Conservation (phyloP, 768 basidiomycete genomes). For the Crassisporium funariophilum region DNA sequence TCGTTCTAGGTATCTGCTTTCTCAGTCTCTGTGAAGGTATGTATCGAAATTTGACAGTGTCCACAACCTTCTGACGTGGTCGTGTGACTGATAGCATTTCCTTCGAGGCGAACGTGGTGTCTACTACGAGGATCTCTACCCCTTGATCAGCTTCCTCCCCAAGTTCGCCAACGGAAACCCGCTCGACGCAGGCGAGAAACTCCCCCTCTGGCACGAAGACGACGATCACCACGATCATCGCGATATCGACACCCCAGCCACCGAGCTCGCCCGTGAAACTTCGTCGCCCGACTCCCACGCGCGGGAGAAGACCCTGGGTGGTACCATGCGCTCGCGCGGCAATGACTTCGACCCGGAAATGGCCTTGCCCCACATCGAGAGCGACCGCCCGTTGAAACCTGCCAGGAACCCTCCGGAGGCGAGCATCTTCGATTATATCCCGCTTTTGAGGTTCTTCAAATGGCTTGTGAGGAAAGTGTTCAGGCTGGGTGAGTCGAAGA, state of each 20-base stretch:
- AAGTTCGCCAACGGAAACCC: slow-evolving; percentile 47
- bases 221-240: slow-evolving; percentile 28
- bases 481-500: slow-evolving; percentile 11
- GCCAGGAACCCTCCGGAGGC: slow-evolving; percentile 61
- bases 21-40: slow-evolving; percentile 66
- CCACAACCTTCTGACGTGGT: not conserved
- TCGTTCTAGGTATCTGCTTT: slow-evolving; percentile 60
- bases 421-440: slow-evolving; percentile 55
- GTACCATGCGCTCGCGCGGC: not conserved
- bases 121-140: slow-evolving; percentile 78
- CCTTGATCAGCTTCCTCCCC: slow-evolving; percentile 68
- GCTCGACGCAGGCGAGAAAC: slow-evolving; percentile 42
- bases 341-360: slow-evolving; percentile 37
- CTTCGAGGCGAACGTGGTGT: slow-evolving; percentile 70
- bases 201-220: slow-evolving; percentile 61
- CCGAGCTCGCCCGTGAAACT: slow-evolving; percentile 18
- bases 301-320: not conserved
- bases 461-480: slow-evolving; percentile 22
- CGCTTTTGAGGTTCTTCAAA: slow-evolving; percentile 54
- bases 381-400: slow-evolving; percentile 41
- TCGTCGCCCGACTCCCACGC: slow-evolving; percentile 8
- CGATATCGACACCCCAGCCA: slow-evolving; percentile 10
- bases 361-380: slow-evolving; percentile 29
- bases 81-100: slow-evolving; percentile 47
- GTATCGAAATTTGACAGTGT: slow-evolving; percentile 1